These are phyloP conservation scores for Musa beccarii DNA, from an alignment of 176 grass and related monocot genomes.

Conservation along the genomic window DNA sequence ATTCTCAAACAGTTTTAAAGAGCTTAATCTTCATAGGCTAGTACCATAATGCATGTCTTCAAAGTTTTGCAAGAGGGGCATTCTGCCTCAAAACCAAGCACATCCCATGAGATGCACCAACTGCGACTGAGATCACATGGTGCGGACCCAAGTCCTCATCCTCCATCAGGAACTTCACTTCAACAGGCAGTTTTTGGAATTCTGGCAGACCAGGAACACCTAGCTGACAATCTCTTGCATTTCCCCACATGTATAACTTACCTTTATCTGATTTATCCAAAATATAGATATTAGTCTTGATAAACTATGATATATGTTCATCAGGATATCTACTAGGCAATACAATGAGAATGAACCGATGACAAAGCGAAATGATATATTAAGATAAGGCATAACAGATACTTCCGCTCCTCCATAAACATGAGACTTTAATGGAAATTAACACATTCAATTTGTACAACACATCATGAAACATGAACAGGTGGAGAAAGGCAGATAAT, in stretches of 20 bases:
- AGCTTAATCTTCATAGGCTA: not conserved
- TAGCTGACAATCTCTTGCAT: conserved; percentile 90
- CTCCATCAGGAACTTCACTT: conserved; percentile 83
- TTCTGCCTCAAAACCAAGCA: conserved; percentile 61
- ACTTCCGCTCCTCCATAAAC: too few species aligned
- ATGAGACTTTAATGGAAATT: too few species aligned
- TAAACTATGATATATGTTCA: not conserved
- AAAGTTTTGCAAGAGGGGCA: not conserved
- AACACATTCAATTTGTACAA: not conserved
- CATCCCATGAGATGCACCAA: conserved; percentile 88
- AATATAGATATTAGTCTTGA: not conserved
- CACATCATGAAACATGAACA: not conserved
- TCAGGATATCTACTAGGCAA: too few species aligned
- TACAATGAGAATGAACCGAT: too few species aligned
- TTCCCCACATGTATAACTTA: conserved; percentile 90
- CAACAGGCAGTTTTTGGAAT: conserved; percentile 53
- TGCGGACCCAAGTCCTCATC: conserved; percentile 32
- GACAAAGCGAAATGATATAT: too few species aligned
- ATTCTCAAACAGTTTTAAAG: not conserved
- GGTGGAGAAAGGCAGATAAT: not conserved
- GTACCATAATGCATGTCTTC: not conserved
- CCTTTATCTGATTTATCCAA: conserved; percentile 49
- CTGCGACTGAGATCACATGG: conserved; percentile 59
- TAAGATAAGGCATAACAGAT: too few species aligned
- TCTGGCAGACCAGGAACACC: conserved; percentile 62